Evolutionary conservation across 257 asterid genomes (phyloP).

Genomic region (Jacaranda mimosifolia): DNA sequence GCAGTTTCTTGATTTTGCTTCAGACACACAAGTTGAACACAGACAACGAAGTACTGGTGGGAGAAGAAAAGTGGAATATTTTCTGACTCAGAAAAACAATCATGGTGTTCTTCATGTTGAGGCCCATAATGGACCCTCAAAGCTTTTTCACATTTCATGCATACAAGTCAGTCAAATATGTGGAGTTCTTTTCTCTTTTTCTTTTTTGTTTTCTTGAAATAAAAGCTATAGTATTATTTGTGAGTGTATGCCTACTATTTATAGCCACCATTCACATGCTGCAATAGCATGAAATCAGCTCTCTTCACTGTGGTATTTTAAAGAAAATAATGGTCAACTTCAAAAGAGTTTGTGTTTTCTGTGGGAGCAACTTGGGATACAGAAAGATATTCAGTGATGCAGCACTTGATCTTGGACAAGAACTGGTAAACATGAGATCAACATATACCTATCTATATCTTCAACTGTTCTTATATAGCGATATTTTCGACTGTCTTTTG

Average conservation of each 20-base stretch:
- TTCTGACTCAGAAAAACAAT: constrained; percentile 43
- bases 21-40: too few species aligned
- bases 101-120: constrained; percentile 35
- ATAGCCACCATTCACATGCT: constrained; percentile 28
- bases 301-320: not conserved
- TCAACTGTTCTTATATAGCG: too few species aligned
- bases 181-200: not conserved
- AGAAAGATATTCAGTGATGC: constrained; percentile 70
- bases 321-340: constrained; percentile 49
- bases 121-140: constrained; percentile 46
- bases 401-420: constrained; percentile 70
- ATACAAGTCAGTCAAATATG: constrained; percentile 36
- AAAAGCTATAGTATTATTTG: constrained; percentile 29
- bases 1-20: not conserved
- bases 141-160: constrained; percentile 39
- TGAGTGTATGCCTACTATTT: not conserved
- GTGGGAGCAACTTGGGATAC: constrained; percentile 68
- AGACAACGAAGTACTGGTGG: constrained; percentile 4
- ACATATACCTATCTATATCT: not conserved
- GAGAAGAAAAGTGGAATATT: constrained; percentile 39
- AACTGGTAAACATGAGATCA: constrained; percentile 50
- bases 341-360: constrained; percentile 71
- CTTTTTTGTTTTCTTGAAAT: not conserved
- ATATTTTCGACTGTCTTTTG: not conserved
- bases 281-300: constrained; percentile 21